Evolutionary conservation across 148 eudicot genomes (phyloP).

Genomic region (Agrostemma githago): DNA sequence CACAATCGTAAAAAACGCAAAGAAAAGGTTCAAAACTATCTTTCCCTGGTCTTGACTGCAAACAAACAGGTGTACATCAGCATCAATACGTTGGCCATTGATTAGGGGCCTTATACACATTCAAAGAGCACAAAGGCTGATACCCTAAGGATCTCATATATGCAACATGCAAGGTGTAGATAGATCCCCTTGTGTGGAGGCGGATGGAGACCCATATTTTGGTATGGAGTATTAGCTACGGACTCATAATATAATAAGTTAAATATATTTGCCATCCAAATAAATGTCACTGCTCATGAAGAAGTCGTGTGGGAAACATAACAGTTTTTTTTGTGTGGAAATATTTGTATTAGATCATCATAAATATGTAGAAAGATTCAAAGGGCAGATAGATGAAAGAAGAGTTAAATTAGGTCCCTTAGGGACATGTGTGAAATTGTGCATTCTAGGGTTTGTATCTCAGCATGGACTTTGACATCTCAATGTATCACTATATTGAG

Average conservation of each 20-base stretch:
- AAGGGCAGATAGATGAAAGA: neutral
- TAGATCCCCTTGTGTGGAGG: neutral
- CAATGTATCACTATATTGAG: constrained; percentile 1
- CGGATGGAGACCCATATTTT: neutral
- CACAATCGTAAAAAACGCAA: neutral
- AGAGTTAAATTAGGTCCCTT: neutral
- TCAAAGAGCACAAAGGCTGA: neutral
- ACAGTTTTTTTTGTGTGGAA: neutral
- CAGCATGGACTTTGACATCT: constrained; percentile 1
- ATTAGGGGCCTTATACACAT: neutral
- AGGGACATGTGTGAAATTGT: neutral
- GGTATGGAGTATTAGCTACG: neutral
- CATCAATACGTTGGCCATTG: neutral
- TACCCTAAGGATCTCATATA: neutral
- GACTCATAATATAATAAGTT: neutral
- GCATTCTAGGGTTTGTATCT: neutral
- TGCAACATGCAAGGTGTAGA: neutral
- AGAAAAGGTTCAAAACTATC: neutral
- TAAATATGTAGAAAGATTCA: neutral
- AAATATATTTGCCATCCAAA: neutral
- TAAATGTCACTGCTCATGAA: neutral
- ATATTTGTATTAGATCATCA: neutral
- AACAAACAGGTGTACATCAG: neutral
- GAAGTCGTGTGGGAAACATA: neutral
- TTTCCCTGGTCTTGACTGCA: neutral